These are phyloP conservation scores for Linnemannia schmuckeri DNA, from an alignment of 192 early-diverging fungal species.

Conservation along the genomic window DNA sequence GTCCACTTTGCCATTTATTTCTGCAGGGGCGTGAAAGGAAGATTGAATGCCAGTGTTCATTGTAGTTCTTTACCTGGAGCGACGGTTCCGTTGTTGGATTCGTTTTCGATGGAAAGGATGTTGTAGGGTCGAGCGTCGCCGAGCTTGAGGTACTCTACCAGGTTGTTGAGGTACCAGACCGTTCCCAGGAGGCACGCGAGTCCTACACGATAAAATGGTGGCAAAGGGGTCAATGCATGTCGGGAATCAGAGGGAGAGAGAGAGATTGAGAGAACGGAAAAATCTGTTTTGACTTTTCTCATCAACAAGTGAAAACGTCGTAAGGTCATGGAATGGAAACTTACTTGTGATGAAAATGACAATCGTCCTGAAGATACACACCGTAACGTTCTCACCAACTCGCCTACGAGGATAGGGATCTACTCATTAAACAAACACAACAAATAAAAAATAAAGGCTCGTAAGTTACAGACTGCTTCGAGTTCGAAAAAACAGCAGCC, in stretches of 20 bases:
- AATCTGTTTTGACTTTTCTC: background rate
- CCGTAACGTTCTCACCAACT: conserved; percentile 31
- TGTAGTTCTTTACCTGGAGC: background rate
- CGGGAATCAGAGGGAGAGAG: background rate
- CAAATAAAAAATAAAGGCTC: background rate
- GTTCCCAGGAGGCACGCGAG: conserved; percentile 28
- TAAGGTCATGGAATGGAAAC: background rate
- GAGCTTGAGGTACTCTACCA: background rate
- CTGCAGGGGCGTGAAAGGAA: background rate
- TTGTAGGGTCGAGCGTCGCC: conserved; percentile 25
- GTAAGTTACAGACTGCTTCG: no score
- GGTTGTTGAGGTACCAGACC: conserved; percentile 33
- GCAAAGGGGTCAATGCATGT: background rate
- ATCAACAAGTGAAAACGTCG: background rate
- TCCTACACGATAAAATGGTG: background rate
- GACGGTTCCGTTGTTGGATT: background rate
- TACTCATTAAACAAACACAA: background rate
- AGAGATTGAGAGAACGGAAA: background rate
- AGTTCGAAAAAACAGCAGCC: background rate
- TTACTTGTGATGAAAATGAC: conserved; percentile 30
- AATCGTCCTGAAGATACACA: conserved; percentile 15
- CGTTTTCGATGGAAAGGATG: conserved; percentile 13
- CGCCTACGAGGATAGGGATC: conserved; percentile 29
- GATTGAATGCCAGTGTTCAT: background rate
- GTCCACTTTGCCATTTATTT: background rate